Evolutionary conservation across 768 basidiomycete species (phyloP), one percentile per base, ranked within the genome.

Genomic region (Collybia nuda): DNA sequence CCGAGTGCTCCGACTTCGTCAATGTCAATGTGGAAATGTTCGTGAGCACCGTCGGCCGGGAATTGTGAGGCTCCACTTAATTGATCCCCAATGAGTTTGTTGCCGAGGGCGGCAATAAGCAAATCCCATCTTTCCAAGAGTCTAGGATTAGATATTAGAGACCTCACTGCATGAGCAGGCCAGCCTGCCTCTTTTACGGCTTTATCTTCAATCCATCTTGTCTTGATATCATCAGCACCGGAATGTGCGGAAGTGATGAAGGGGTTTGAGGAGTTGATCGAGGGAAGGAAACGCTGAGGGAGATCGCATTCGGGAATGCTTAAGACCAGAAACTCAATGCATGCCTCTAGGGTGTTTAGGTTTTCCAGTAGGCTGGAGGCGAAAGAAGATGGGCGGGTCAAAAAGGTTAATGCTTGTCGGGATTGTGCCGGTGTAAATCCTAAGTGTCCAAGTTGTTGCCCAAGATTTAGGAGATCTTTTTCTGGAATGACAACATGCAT

Each of bases 221-320:
- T 79, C 62, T 85, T 85, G 39, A 94, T 65, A 55, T 83, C 76
- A 40, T 82, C 80, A 3, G 69, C 67, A 0, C 87, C 86, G 17
- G 82, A 73, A 64, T 89, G 84, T 2, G 75, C 72, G 3, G 84
- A 79, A 12, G 81, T 81, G 52, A 91, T 67, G 62, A 91, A 89
- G 1, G 88, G 71, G 56, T 82, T 78, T 0, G 86, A 88, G 2
- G 86, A 81, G 57, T 84, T 86, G n/a, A 67, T 66, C 8, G 73
- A 63, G 3, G 86, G 81, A 14, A 89, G 66, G 64, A 92, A 91
- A 22, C 80, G 78, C 44, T 74, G 62, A 0, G 95, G 95, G 4
- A 97, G 77, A 58, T 96, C 93, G 50, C 90, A 86, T 70, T 98
- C 94, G 0, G 93, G 88, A 5, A 90, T 63, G 58, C 90, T 82